These are phyloP conservation scores for Zangia roseola DNA, from an alignment of 768 basidiomycete genomes.

Conservation along the genomic window DNA sequence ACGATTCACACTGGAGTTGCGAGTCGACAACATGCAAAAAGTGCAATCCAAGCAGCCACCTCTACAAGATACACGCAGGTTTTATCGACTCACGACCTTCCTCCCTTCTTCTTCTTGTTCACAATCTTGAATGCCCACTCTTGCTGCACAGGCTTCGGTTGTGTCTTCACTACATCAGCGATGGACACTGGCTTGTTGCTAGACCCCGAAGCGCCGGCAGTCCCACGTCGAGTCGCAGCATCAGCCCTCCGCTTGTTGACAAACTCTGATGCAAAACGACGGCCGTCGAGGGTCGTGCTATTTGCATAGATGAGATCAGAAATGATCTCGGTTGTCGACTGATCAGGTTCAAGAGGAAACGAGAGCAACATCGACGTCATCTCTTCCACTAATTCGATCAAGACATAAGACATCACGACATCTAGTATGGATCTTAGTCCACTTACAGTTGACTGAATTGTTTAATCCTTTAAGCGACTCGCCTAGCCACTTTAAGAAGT, in stretches of 20 bases:
- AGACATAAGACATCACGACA: slow-evolving; percentile 17
- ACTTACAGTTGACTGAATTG: slow-evolving; percentile 54
- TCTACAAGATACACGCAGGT: slow-evolving; percentile 12
- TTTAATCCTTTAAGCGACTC: slow-evolving; percentile 77
- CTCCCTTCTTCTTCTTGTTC: slow-evolving; percentile 92
- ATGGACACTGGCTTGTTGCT: slow-evolving; percentile 63
- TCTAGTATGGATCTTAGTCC: background rate
- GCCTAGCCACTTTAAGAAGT: slow-evolving; percentile 90
- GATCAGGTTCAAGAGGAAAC: slow-evolving; percentile 88
- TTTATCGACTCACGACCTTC: slow-evolving; percentile 42
- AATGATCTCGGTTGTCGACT: slow-evolving; percentile 85
- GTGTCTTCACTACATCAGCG: slow-evolving; percentile 88
- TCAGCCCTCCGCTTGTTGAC: slow-evolving; percentile 85
- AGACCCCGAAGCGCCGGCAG: slow-evolving; percentile 31
- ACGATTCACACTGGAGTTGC: slow-evolving; percentile 1
- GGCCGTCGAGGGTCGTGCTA: slow-evolving; percentile 91
- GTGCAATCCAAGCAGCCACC: slow-evolving; percentile 25
- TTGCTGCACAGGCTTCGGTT: slow-evolving; percentile 70
- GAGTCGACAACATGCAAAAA: slow-evolving; percentile 3
- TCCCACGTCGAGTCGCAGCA: slow-evolving; percentile 54
- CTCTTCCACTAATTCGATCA: slow-evolving; percentile 75
- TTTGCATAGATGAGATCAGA: slow-evolving; percentile 93
- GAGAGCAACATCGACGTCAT: slow-evolving; percentile 93
- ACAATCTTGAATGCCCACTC: slow-evolving; percentile 94
- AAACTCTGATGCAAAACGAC: slow-evolving; percentile 93